Evolutionary conservation across 2,329 filamentous ascomycete genomes (phyloP).

Genomic region (Talaromyces sp.): DNA sequence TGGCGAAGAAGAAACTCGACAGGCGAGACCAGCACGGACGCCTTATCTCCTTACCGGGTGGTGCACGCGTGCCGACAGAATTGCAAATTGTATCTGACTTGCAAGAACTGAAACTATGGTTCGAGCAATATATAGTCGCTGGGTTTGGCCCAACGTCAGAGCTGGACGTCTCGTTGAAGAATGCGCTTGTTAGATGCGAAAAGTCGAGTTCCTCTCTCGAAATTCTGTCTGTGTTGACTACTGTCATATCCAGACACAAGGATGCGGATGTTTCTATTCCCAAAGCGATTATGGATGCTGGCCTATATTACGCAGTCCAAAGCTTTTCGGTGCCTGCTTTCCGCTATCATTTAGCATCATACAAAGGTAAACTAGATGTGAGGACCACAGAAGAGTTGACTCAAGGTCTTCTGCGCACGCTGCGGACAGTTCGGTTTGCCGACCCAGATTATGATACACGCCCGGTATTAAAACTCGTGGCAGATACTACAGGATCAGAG

Average conservation of each 20-base stretch:
- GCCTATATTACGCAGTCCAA: constrained; percentile 33
- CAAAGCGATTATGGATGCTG: constrained; percentile 22
- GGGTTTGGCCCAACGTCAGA: not conserved
- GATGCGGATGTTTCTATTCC: constrained; percentile 20
- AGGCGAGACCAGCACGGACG: not conserved
- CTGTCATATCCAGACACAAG: constrained; percentile 28
- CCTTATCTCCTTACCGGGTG: constrained; percentile 5
- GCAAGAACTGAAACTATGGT: constrained; percentile 22
- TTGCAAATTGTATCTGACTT: constrained; percentile 7
- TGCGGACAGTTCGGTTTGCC: constrained; percentile 25
- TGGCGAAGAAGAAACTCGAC: not conserved
- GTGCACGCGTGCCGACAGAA: not conserved
- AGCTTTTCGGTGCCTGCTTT: constrained; percentile 30
- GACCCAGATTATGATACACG: constrained; percentile 22
- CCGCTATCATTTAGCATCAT: constrained; percentile 26
- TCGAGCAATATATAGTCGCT: constrained; percentile 27
- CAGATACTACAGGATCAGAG: constrained; percentile 19
- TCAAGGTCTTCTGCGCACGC: constrained; percentile 22
- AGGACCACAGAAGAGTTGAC: constrained; percentile 24
- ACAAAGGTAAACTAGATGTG: constrained; percentile 16
- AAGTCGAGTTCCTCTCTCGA: constrained; percentile 28
- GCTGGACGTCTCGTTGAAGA: constrained; percentile 13
- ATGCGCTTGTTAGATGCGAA: constrained; percentile 26
- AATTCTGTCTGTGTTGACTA: constrained; percentile 31
- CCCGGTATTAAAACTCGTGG: constrained; percentile 25